phyloP scores from a whole-genome alignment of 2,329 filamentous ascomycete species.

The Thermoascus crustaceus region DNA sequence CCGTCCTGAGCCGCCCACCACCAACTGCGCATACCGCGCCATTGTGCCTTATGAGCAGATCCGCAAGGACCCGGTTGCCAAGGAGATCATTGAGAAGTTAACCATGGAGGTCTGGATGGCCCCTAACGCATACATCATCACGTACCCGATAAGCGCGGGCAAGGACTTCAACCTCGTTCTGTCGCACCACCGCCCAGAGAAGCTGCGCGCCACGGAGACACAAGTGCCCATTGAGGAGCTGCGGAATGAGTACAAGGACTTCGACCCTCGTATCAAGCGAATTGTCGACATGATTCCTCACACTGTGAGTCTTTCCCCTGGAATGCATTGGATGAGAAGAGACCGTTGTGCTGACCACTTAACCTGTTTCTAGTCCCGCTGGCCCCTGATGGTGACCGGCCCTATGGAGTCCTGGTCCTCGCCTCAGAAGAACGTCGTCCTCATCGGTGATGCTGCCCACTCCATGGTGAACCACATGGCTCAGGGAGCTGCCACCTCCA shows the following conservation, averaged over 20 bases:
- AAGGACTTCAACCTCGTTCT: slow-evolving; percentile 42
- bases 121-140: slow-evolving; percentile 35
- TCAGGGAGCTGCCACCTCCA: slow-evolving; percentile 38
- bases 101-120: slow-evolving; percentile 41
- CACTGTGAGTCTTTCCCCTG: slow-evolving; percentile 12
- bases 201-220: slow-evolving; percentile 27
- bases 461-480: slow-evolving; percentile 39
- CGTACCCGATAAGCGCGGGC: slow-evolving; percentile 39
- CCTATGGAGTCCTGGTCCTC: slow-evolving; percentile 37
- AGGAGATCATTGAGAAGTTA: slow-evolving; percentile 28
- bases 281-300: slow-evolving; percentile 34
- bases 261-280: slow-evolving; percentile 37
- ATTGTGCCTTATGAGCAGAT: slow-evolving; percentile 39
- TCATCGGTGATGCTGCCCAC: slow-evolving; percentile 39
- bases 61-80: slow-evolving; percentile 34
- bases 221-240: slow-evolving; percentile 38
- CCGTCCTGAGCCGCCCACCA: slow-evolving; percentile 31
- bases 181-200: slow-evolving; percentile 31
- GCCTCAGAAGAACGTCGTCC: slow-evolving; percentile 33
- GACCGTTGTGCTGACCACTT: neutral
- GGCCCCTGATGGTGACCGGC: slow-evolving; percentile 39
- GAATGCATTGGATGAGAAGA: neutral
- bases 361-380: slow-evolving; percentile 18
- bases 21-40: slow-evolving; percentile 40
- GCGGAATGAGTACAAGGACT: slow-evolving; percentile 34